Base-by-base conservation (phyloP, 208 protist genomes). In the Crithidia sp. region DNA sequence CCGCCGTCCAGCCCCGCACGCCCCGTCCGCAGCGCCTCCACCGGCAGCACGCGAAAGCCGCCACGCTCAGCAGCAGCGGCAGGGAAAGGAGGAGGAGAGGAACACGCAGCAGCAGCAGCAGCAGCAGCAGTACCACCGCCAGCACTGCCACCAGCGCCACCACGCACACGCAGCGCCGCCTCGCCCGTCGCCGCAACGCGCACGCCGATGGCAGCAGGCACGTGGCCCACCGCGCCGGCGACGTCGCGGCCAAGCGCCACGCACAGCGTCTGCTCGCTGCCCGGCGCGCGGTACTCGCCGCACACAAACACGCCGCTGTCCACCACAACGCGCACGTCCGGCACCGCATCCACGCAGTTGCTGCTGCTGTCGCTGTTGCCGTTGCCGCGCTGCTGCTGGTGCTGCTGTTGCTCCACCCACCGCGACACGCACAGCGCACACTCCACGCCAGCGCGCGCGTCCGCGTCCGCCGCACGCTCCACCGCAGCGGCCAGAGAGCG, bases 151-250 rank as follows among this genome's bases (percentile, higher is more conserved):
- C 68, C 14, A 8, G 16, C 44, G 41, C 55, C 16, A 19, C 56
- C 70, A 36, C 76, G 70, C 77, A 87, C 59, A n/a, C 77, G 77
- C 74, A 77, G 41, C 54, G 61, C 74, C 54, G 82, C 84, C 52
- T 84, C 82, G 69, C 81, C 82, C 59, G 79, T 82, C 67, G 77
- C 52, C 43, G 71, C 79, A 10, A 81, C 67, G 59, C 53, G 53
- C 58, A 70, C 76, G 37, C 78, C 79, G 52, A 77, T 61, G 57
- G 13, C 40, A 12, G 43, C 67, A 17, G 76, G 76, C 41, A 85
- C 57, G 40, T 65, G 47, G 55, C 79, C 74, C 55, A 87, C 41
- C 14, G 55, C 57, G 45, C 66, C 60, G 41, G 67, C 45, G 52
- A 67, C 60, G 63, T 85, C 72, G 62, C 79, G 78, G 61, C 82